Percentiles rank a stretch among this genome's conserved stretches.
Conservation (phyloP, 2,329 filamentous ascomycete species). For the Monosporascus sp. region DNA sequence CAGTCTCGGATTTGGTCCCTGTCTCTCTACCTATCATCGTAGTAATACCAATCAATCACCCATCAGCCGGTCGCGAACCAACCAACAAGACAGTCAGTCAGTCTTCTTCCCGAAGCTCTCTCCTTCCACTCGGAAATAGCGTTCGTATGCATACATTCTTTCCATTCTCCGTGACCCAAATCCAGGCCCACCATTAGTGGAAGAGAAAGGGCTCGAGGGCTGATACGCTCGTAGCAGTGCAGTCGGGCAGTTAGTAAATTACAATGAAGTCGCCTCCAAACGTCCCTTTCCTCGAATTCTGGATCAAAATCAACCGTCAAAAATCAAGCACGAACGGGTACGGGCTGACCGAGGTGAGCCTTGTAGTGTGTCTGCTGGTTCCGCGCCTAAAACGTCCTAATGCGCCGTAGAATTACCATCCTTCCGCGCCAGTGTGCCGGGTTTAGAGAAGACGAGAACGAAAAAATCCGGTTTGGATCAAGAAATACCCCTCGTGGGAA, state of each 20-base stretch:
- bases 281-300: neutral
- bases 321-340: neutral
- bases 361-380: neutral
- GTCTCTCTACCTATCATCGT: neutral
- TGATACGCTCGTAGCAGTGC: neutral
- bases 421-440: neutral
- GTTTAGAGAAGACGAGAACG: neutral
- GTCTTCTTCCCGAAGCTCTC: neutral
- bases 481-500: neutral
- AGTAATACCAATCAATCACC: neutral
- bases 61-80: neutral
- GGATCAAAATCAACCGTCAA: neutral
- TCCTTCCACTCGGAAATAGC: neutral
- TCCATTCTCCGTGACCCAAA: neutral
- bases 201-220: neutral
- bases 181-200: neutral
- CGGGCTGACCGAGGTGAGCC: neutral
- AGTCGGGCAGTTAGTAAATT: neutral
- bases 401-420: neutral
- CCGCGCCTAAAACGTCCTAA: neutral
- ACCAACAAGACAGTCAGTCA: neutral
- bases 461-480: neutral
- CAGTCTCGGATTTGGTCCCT: neutral
- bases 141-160: neutral
- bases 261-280: neutral